Percentiles rank a stretch among this genome's conserved stretches.
Conservation (phyloP, 2,329 filamentous ascomycete species). For the Neofusicoccum ribis region DNA sequence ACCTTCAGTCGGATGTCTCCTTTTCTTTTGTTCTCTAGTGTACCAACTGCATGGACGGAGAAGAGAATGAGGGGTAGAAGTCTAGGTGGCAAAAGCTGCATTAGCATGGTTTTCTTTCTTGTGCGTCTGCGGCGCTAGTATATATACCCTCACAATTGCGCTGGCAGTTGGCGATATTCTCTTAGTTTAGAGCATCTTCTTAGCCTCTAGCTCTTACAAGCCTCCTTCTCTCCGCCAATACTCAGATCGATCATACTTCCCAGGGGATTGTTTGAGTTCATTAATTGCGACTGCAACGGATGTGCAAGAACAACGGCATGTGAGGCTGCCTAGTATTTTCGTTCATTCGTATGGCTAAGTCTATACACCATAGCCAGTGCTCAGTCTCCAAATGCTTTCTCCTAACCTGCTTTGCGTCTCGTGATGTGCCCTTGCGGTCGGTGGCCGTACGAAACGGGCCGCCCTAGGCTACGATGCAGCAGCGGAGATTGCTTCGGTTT, state of each 20-base stretch:
- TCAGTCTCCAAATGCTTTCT: not conserved
- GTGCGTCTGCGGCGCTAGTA: not conserved
- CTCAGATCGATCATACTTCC: not conserved
- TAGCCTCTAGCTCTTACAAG: not conserved
- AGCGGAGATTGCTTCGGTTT: not conserved
- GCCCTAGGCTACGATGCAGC: not conserved
- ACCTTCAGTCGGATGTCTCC: not conserved
- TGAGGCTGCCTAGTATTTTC: not conserved
- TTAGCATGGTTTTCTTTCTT: not conserved
- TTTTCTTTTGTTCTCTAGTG: slow-evolving; percentile 3
- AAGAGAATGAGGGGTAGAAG: not conserved
- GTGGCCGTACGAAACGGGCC: not conserved
- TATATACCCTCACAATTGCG: slow-evolving; percentile 9
- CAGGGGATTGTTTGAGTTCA: not conserved
- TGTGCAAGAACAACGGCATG: too few species aligned
- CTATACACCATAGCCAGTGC: not conserved
- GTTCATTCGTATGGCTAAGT: not conserved
- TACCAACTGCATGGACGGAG: not conserved
- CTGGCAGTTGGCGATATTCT: not conserved
- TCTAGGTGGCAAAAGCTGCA: not conserved
- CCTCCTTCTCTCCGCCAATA: not conserved
- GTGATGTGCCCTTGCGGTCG: not conserved
- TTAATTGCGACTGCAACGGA: not conserved
- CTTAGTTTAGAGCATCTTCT: not conserved
- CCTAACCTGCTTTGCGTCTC: not conserved